Evolutionary conservation across 2,329 filamentous ascomycete genomes (phyloP).

Genomic region (Stachybotrys chlorohalonatus): DNA sequence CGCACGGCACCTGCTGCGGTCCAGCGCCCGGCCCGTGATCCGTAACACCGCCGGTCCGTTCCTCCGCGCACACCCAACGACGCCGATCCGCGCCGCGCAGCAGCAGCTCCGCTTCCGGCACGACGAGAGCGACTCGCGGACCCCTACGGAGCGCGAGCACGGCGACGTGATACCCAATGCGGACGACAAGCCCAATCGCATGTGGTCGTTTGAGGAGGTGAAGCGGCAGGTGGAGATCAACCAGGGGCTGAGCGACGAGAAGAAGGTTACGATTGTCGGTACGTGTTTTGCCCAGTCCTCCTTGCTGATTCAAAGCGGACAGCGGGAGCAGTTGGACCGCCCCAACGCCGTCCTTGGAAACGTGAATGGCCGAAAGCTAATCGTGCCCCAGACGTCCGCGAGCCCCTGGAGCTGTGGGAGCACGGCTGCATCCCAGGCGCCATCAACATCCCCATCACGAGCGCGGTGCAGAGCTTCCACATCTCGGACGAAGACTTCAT

Average conservation of each 20-base stretch:
- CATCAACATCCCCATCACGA: conserved; percentile 72
- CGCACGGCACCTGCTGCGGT: neutral
- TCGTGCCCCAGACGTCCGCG: conserved; percentile 52
- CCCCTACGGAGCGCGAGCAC: neutral
- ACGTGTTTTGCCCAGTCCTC: conserved; percentile 7
- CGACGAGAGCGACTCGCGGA: neutral
- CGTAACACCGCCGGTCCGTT: neutral
- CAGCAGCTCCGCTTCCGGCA: neutral
- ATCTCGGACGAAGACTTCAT: conserved; percentile 71
- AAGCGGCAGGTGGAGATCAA: conserved; percentile 22
- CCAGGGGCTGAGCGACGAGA: conserved; percentile 8
- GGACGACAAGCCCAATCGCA: conserved; percentile 13
- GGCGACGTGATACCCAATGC: neutral
- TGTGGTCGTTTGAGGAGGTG: conserved; percentile 42
- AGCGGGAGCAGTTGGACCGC: neutral
- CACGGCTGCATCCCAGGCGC: conserved; percentile 71
- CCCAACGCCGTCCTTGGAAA: too few species aligned
- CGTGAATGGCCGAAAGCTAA: too few species aligned
- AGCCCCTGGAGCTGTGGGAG: conserved; percentile 55
- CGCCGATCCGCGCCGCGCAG: neutral
- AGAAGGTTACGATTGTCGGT: conserved; percentile 38
- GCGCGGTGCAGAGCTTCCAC: conserved; percentile 70
- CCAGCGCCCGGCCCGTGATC: neutral
- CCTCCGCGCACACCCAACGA: neutral
- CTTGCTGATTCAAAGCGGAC: neutral